phyloP scores from a whole-genome alignment of 768 basidiomycete species.

The Lyophyllum atratum region DNA sequence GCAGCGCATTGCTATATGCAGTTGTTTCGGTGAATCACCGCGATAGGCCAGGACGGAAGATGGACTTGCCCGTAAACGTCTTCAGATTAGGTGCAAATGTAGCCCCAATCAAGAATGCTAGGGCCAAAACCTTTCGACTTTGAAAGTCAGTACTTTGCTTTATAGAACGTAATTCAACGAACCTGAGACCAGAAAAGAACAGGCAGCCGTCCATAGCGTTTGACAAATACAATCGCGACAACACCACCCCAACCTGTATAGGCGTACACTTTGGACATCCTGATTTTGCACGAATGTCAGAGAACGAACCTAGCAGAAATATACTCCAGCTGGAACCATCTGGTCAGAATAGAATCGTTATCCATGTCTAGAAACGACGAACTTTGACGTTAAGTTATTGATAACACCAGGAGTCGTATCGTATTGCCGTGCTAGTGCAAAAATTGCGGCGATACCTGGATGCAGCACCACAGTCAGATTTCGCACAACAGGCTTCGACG shows the following conservation, averaged over 20 bases:
- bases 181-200: slow-evolving; percentile 62
- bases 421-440: slow-evolving; percentile 54
- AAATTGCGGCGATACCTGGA: slow-evolving; percentile 55
- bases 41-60: neutral
- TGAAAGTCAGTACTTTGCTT: neutral
- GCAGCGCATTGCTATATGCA: slow-evolving; percentile 30
- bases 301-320: slow-evolving; percentile 43
- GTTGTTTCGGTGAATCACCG: neutral
- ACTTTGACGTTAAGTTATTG: slow-evolving; percentile 58
- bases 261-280: neutral
- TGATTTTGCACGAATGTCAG: neutral
- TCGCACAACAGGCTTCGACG: neutral
- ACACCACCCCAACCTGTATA: slow-evolving; percentile 46
- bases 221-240: slow-evolving; percentile 50
- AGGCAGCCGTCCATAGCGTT: slow-evolving; percentile 59
- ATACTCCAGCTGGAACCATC: slow-evolving; percentile 50
- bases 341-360: slow-evolving; percentile 1
- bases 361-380: neutral
- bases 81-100: slow-evolving; percentile 53
- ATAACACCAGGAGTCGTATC: slow-evolving; percentile 50
- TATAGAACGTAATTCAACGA: slow-evolving; percentile 2
- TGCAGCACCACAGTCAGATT: neutral
- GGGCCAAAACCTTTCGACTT: slow-evolving; percentile 40
- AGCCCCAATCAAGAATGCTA: slow-evolving; percentile 53
- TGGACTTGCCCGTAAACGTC: slow-evolving; percentile 37